Percentiles rank a stretch among this genome's conserved stretches.
Conservation (phyloP, 1,139 yeast genomes). For the Pneumocystis oryctolagi region DNA sequence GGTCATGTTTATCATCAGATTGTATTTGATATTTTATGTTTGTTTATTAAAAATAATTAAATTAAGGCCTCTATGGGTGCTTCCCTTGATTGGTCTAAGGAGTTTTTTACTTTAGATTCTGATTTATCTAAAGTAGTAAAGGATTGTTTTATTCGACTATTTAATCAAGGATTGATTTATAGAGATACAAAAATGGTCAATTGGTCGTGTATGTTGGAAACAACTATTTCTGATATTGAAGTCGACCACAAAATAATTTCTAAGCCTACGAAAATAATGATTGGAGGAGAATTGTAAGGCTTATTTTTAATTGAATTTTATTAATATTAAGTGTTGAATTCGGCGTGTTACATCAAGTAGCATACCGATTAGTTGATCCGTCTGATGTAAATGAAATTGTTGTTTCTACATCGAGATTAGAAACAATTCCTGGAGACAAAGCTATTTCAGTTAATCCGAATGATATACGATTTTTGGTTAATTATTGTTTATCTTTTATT, state of each 20-base stretch:
- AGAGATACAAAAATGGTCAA: constrained; percentile 12
- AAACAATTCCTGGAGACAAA: constrained; percentile 12
- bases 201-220: constrained; percentile 11
- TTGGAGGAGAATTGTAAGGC: not conserved
- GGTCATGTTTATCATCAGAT: not conserved
- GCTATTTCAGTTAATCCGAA: constrained; percentile 12
- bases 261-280: not conserved
- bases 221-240: constrained; percentile 13
- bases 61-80: constrained; percentile 9
- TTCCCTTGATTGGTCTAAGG: constrained; percentile 10
- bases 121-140: constrained; percentile 8
- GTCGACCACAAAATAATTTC: constrained; percentile 2
- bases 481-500: not conserved
- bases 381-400: not conserved
- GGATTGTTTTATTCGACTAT: constrained; percentile 9
- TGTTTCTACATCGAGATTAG: constrained; percentile 12
- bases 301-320: not conserved
- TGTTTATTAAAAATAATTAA: not conserved
- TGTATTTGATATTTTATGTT: not conserved
- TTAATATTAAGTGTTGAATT: constrained; percentile 5
- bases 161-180: constrained; percentile 10
- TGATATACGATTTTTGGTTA: not conserved
- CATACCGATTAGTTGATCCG: constrained; percentile 5
- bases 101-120: constrained; percentile 11
- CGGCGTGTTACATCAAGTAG: constrained; percentile 10